phyloP scores from a whole-genome alignment of 2,329 filamentous ascomycete species.

The Colletotrichum sp. region DNA sequence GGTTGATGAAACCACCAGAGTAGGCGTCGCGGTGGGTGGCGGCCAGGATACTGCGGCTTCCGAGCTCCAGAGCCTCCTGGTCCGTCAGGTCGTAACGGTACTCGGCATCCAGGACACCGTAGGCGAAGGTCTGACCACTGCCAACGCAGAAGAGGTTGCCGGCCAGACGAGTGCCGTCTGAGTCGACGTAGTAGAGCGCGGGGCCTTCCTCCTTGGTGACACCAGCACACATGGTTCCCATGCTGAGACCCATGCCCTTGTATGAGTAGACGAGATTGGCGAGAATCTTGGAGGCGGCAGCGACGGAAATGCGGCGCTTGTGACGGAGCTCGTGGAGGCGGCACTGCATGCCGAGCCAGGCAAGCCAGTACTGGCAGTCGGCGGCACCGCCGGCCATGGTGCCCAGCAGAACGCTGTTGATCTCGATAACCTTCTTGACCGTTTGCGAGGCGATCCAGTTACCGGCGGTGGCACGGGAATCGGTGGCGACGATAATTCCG shows the following conservation, averaged over 20 bases:
- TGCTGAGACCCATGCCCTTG: slow-evolving; percentile 98
- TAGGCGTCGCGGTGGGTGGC: slow-evolving; percentile 98
- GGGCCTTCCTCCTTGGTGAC: slow-evolving; percentile 95
- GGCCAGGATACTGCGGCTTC: slow-evolving; percentile 89
- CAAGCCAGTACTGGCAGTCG: slow-evolving; percentile 99
- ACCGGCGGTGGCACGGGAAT: slow-evolving; percentile 94
- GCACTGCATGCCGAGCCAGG: slow-evolving; percentile 98
- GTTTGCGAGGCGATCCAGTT: slow-evolving; percentile 99
- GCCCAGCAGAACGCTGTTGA: slow-evolving; percentile 90
- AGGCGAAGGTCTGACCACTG: slow-evolving; percentile 97
- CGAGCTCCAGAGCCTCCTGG: slow-evolving; percentile 89
- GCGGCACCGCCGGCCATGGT: slow-evolving; percentile 99
- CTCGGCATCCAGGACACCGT: slow-evolving; percentile 95
- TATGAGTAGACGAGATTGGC: slow-evolving; percentile 98
- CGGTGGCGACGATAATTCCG: slow-evolving; percentile 97
- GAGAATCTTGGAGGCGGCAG: slow-evolving; percentile 96
- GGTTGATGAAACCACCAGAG: slow-evolving; percentile 97
- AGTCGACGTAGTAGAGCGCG: slow-evolving; percentile 98
- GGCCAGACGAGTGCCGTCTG: slow-evolving; percentile 88
- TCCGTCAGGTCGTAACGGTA: slow-evolving; percentile 89
- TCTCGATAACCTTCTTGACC: slow-evolving; percentile 99
- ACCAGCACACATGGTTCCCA: slow-evolving; percentile 99
- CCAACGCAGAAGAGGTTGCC: slow-evolving; percentile 99
- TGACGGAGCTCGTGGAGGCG: slow-evolving; percentile 98
- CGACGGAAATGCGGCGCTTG: slow-evolving; percentile 98